A percentile compares a stretch with the other conserved stretches of the same genome.
These are phyloP conservation scores for Hanseniaspora sp. DNA, from an alignment of 1,139 yeast genomes.

Conservation along the genomic window DNA sequence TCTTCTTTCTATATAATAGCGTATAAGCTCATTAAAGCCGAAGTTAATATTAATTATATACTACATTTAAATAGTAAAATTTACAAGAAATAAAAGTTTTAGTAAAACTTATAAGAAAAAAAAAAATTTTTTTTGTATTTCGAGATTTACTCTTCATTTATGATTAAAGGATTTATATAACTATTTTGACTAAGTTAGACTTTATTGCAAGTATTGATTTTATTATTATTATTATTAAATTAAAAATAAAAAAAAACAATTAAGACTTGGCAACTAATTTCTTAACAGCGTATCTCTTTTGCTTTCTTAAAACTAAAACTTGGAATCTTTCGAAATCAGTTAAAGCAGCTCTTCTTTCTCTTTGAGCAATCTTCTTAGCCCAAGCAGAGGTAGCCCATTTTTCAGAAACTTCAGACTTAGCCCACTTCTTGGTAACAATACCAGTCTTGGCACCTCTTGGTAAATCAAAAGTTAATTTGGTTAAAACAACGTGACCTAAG, in stretches of 20 bases:
- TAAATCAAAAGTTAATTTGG: constrained; percentile 79
- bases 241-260: constrained; percentile 22
- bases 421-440: constrained; percentile 85
- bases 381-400: constrained; percentile 91
- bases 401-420: constrained; percentile 74
- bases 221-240: constrained; percentile 1
- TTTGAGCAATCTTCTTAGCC: constrained; percentile 97
- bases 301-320: constrained; percentile 93
- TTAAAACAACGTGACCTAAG: constrained; percentile 80
- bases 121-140: background rate
- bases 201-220: constrained; percentile 1
- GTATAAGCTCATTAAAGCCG: too few species aligned
- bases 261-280: constrained; percentile 86
- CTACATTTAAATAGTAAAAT: too few species aligned
- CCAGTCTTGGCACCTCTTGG: constrained; percentile 93
- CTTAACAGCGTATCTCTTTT: constrained; percentile 88
- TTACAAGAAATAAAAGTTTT: too few species aligned
- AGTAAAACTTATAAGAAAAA: too few species aligned
- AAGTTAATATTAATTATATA: too few species aligned
- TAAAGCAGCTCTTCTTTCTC: constrained; percentile 83
- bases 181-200: background rate
- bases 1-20: too few species aligned
- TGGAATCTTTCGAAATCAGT: constrained; percentile 99
- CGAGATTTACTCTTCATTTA: constrained; percentile 6
- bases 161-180: constrained; percentile 10